phyloP scores from a whole-genome alignment of 2,329 filamentous ascomycete genomes.

The Diplodia corticola region DNA sequence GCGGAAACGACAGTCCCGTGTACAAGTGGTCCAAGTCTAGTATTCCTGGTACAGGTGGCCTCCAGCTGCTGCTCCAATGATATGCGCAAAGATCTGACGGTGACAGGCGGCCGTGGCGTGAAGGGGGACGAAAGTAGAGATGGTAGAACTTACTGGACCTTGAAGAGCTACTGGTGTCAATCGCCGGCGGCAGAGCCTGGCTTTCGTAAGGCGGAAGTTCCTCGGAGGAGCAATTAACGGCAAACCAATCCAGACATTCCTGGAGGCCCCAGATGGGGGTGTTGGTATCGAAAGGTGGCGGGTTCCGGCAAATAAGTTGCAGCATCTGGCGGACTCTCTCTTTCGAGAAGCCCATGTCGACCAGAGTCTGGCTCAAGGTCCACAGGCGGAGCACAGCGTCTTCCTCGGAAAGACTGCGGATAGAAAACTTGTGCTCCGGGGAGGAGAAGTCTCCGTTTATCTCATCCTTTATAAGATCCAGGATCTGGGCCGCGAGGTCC shows the following conservation, averaged over 20 bases:
- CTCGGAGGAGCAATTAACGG: constrained; percentile 68
- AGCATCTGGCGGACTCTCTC: constrained; percentile 64
- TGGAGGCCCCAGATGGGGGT: constrained; percentile 75
- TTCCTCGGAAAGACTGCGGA: constrained; percentile 64
- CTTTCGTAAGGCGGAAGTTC: constrained; percentile 71
- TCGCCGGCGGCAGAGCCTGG: neutral
- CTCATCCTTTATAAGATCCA: constrained; percentile 71
- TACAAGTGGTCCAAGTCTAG: no score
- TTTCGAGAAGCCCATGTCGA: constrained; percentile 66
- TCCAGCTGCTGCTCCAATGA: neutral
- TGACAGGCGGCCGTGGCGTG: neutral
- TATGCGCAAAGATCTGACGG: neutral
- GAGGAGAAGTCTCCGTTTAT: constrained; percentile 41
- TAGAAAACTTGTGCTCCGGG: constrained; percentile 31
- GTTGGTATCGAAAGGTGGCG: constrained; percentile 56
- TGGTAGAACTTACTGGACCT: constrained; percentile 31
- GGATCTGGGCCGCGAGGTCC: constrained; percentile 74
- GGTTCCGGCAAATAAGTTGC: constrained; percentile 66
- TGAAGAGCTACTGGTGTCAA: constrained; percentile 27
- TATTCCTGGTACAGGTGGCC: neutral
- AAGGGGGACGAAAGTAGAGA: neutral
- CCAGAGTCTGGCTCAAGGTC: constrained; percentile 75
- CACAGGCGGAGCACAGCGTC: constrained; percentile 78
- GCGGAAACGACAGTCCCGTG: no score
- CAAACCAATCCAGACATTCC: constrained; percentile 86